Conservation (phyloP, 208 protist species). For the Leishmania arabica region DNA sequence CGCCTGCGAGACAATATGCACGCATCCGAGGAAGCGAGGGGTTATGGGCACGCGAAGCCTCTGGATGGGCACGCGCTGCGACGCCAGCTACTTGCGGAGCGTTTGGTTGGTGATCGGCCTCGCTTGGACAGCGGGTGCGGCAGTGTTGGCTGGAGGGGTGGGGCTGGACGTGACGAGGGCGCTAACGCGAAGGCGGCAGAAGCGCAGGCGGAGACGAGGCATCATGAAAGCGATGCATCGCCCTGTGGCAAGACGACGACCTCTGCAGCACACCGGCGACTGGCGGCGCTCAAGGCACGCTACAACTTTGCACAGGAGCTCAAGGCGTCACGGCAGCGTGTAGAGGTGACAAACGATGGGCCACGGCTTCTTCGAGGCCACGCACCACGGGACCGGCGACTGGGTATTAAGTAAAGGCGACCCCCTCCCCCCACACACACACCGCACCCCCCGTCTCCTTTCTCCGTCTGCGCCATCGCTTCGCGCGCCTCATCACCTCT, state of each 20-base stretch:
- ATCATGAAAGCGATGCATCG: background rate
- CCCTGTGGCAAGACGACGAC: background rate
- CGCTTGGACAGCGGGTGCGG: constrained; percentile 19
- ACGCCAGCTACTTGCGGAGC: constrained; percentile 48
- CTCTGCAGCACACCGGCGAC: constrained; percentile 45
- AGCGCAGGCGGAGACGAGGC: background rate
- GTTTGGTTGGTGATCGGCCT: constrained; percentile 41
- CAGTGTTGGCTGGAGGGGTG: background rate
- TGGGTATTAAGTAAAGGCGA: constrained; percentile 16
- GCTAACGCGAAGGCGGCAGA: background rate
- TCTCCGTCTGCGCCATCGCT: background rate
- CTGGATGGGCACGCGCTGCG: constrained; percentile 73
- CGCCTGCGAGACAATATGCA: constrained; percentile 49
- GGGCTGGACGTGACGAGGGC: background rate
- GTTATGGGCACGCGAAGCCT: constrained; percentile 6
- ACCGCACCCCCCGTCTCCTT: background rate
- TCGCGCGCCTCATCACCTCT: too few species aligned
- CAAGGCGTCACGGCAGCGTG: constrained; percentile 28
- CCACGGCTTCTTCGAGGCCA: constrained; percentile 68
- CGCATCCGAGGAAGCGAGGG: constrained; percentile 15
- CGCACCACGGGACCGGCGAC: constrained; percentile 44
- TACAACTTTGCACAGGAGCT: constrained; percentile 62
- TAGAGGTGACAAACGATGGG: constrained; percentile 26
- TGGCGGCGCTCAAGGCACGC: constrained; percentile 78
- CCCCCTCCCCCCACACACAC: background rate